Evolutionary conservation across 2,329 filamentous ascomycete genomes (phyloP).

Genomic region (Colletotrichum godetiae): DNA sequence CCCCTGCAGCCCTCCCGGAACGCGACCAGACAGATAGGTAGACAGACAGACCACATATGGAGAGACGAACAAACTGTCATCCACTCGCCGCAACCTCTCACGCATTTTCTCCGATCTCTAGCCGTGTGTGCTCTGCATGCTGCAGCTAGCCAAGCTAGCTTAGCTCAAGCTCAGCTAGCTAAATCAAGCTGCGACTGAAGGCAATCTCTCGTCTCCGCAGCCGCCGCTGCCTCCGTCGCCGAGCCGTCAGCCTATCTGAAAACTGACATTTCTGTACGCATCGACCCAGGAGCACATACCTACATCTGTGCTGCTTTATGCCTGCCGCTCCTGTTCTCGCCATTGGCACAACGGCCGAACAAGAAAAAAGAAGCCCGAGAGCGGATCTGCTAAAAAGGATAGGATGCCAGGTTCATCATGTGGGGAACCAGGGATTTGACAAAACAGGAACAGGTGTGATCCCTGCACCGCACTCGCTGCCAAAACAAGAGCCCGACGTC

Average conservation of each 20-base stretch:
- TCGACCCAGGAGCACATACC: slow-evolving; percentile 11
- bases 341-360: slow-evolving; percentile 23
- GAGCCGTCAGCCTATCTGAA: slow-evolving; percentile 19
- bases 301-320: slow-evolving; percentile 31
- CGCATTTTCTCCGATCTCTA: slow-evolving; percentile 19
- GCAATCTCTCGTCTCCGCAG: slow-evolving; percentile 12
- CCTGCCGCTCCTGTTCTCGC: slow-evolving; percentile 20
- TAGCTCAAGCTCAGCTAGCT: slow-evolving; percentile 21
- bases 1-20: slow-evolving; percentile 27
- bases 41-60: slow-evolving; percentile 12
- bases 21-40: slow-evolving; percentile 6
- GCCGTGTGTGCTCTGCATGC: slow-evolving; percentile 13
- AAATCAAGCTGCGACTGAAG: slow-evolving; percentile 1
- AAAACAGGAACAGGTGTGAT: slow-evolving; percentile 40
- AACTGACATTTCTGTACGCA: slow-evolving; percentile 11
- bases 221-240: slow-evolving; percentile 7
- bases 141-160: slow-evolving; percentile 2
- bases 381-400: slow-evolving; percentile 39
- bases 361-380: slow-evolving; percentile 34
- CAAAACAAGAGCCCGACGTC: slow-evolving; percentile 42
- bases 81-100: slow-evolving; percentile 1
- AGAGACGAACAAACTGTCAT: not conserved
- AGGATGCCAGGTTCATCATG: slow-evolving; percentile 38
- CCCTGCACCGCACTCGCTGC: slow-evolving; percentile 36
- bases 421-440: slow-evolving; percentile 39